A percentile compares a stretch with the other conserved stretches of the same genome.
Conservation (phyloP, 306 rosid genomes). For the Clitoria ternatea region DNA sequence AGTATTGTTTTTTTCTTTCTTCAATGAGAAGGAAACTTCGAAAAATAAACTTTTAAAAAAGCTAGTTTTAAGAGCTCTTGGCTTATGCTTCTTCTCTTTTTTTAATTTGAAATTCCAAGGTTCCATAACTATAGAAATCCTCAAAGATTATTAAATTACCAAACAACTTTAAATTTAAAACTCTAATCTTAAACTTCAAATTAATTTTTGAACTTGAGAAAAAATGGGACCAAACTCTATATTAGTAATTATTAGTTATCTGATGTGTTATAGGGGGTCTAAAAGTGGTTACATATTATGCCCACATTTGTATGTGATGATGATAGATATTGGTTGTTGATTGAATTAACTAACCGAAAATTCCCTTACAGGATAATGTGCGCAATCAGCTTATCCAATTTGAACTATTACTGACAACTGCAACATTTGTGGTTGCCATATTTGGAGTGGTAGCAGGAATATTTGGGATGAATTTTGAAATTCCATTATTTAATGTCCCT, state of each 20-base stretch:
- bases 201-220: no score
- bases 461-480: conserved; percentile 89
- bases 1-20: no score
- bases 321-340: neutral
- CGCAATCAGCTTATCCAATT: conserved; percentile 97
- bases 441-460: conserved; percentile 97
- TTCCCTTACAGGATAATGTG: conserved; percentile 76
- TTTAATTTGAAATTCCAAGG: no score
- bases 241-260: neutral
- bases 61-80: no score
- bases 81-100: no score
- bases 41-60: no score
- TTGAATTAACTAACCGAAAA: neutral
- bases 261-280: neutral
- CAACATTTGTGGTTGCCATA: conserved; percentile 93
- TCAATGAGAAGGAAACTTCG: no score
- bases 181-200: no score
- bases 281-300: neutral
- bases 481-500: conserved; percentile 56
- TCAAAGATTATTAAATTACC: no score
- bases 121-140: no score
- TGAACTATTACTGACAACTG: conserved; percentile 93
- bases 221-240: neutral
- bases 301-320: neutral
- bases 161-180: no score